Base-by-base conservation (phyloP, 2,329 filamentous ascomycete species). In the Pestalotiopsis sp. region DNA sequence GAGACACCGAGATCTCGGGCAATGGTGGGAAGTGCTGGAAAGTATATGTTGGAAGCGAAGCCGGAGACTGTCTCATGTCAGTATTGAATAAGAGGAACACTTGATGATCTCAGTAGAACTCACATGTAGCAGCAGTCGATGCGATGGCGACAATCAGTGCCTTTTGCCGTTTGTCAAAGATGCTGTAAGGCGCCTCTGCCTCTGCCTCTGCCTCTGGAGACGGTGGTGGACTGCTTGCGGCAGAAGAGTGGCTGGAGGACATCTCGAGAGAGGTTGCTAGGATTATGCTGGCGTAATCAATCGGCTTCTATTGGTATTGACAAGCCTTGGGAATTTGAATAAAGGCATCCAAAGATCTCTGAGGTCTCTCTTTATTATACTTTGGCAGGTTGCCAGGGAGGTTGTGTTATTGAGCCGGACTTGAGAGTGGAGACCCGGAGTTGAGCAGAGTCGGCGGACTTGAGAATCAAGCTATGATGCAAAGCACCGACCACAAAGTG, bases 61-160 rank as follows among this genome's bases (percentile, higher is more conserved):
- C 59, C 59, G 6, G 59, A 83, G 25, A 89, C 82, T 59, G 49
- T 38, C 13, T 38, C 58, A 14, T 27, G 23, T 27, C 9, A 31
- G 23, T 1, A 4, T 61, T 65, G 12, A 64, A 9, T 45, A 20
- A 64, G 39, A n/a, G 31, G 14, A 57, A 23, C 6, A n/a, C 9
- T 38, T 23, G 25, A 4, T 38, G 49, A 58, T 20, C 1, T 23
- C 4, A 31, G 13, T 13, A 11, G 0, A 23, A 73, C 78, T 75
- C 75, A 86, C 83, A 87, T 1, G 85, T 87, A 27, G 85, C 85
- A 1, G 85, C 85, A 9, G 80, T 80, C 0, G 86, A 85, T 6
- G 84, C 82, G 6, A 86, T 75, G 3, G 80, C 68, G 0, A 87
- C 78, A 31, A 88, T 84, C 0, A 87, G 23, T 2, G 79, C 77